Evolutionary conservation across 139 green algal species (phyloP), one percentile per base, ranked within the genome.

Genomic region (Yamagishiella unicocca): DNA sequence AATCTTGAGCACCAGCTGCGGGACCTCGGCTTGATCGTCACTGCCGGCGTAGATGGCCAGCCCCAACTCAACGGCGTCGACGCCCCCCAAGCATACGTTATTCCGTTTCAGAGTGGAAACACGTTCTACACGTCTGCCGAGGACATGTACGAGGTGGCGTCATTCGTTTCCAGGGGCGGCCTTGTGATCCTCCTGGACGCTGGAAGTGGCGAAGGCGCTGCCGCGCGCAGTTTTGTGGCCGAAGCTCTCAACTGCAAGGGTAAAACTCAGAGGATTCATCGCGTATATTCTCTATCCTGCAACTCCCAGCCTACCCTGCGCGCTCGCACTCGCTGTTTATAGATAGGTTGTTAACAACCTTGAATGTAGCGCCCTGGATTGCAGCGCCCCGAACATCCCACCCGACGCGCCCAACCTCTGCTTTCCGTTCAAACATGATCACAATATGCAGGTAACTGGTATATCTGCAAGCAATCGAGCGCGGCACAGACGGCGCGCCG

Each of bases 61-160:
- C 55, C 87, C n/a, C 46, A 31, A n/a, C 61, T 93, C 38, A 62
- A 68, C 21, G 71, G 81, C 22, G 64, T 82, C 40, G 38, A 83
- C 14, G n/a, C 55, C 5, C 80, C 82, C 29, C 73, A 46, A 31
- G 85, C 72, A 42, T 86, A 91, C 53, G 38, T 84, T 2, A 73
- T 84, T n/a, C 77, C 77, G 0, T 64, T 31, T 19, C 77, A 84
- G 37, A 84, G 73, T 25, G 77, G 77, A 14, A 10, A 58, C 38
- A 61, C 37, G 1, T 73, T 58, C 5, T 84, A 84, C 10, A 35
- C 25, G 21, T 43, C 38, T 40, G 58, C 58, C 0, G 55, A 84
- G 27, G 77, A 84, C 25, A 84, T 84, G 77, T 1, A 31, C 1
- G 55, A 40, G 58, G 10, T 84, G 4, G 29, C 55, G 3, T 31